Base-by-base conservation (phyloP, 495 filamentous ascomycete genomes). In the Tirmania nivea region DNA sequence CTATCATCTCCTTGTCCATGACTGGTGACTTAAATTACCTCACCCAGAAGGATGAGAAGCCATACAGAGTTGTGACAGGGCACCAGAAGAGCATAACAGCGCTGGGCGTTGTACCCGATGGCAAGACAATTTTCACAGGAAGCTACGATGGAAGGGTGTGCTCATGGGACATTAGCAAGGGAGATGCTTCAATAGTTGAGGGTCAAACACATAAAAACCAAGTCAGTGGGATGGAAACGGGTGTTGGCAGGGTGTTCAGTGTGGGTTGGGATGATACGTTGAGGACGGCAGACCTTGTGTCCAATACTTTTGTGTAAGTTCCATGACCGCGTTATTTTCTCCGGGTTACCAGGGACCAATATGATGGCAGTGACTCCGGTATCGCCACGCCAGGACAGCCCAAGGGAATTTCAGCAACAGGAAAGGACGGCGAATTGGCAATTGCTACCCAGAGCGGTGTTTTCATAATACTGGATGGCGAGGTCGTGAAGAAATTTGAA, bases 251-350 rank as follows among this genome's bases (percentile, higher is more conserved):
- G 55, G 76, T 86, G 34, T 86, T 84, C 69, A 90, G 83, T 67
- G 82, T 88, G 14, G 87, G 78, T 60, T 96, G 90, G 90, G 90
- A 97, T 66, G 90, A 97, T 66, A 88, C 84, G 6, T 75, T 94
- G 37, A 83, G 88, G 54, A 79, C 76, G 39, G 73, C 92, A 56
- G 83, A 90, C 58, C 58, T 69, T 55, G 80, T 31, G 2, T 31
- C 25, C 25, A 31, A 31, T 31, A 5, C 25, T 31, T 31, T 31
- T 31, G 25, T 31, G 25, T 31, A 31, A 7, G 25, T 31, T 31
- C 25, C 25, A 31, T 31, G 3, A 31, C 25, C 7, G 25, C 7
- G 3, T 31, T 31, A 31, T 31, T 31, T 31, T 31, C 25, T 31
- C 25, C 3, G 9, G 8, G 0, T 45, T 45, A 45, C 39, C 39